phyloP scores from a whole-genome alignment of 2,329 filamentous ascomycete species.

The Aspergillus sp. region DNA sequence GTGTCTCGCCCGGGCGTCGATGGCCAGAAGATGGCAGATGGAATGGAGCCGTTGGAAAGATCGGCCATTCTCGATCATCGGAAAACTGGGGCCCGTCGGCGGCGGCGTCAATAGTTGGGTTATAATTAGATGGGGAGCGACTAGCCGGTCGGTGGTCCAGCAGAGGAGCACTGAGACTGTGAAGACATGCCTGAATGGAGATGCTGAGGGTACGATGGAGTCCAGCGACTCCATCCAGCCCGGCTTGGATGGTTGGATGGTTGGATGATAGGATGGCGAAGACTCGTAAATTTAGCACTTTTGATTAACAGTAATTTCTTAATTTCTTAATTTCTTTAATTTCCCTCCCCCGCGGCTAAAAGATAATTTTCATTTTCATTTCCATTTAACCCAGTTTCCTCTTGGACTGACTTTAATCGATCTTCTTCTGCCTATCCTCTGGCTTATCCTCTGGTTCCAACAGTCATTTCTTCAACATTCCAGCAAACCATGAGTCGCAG shows the following conservation, averaged over 20 bases:
- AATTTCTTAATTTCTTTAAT: neutral
- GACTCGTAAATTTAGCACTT: neutral
- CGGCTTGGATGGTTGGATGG: neutral
- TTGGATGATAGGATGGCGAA: neutral
- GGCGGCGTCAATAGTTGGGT: slow-evolving; percentile 17
- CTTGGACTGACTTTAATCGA: no score
- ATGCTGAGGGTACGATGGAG: neutral
- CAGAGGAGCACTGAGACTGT: no score
- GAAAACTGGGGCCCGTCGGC: slow-evolving; percentile 4
- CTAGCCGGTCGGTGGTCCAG: no score
- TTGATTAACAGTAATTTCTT: neutral
- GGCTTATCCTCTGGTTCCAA: no score
- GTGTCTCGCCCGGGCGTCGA: slow-evolving; percentile 3
- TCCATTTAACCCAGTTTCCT: neutral
- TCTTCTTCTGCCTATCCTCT: no score
- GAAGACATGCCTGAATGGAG: no score
- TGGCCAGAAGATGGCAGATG: neutral
- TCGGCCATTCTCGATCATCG: slow-evolving; percentile 2
- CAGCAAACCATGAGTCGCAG: neutral
- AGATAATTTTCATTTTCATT: neutral
- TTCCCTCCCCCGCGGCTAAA: slow-evolving; percentile 1
- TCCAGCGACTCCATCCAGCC: no score
- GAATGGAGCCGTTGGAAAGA: neutral
- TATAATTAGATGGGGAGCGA: neutral
- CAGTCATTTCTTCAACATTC: no score